These are phyloP conservation scores for Anthoceros angustus DNA, from an alignment of 225 moss, liverwort and hornwort species.

Conservation along the genomic window DNA sequence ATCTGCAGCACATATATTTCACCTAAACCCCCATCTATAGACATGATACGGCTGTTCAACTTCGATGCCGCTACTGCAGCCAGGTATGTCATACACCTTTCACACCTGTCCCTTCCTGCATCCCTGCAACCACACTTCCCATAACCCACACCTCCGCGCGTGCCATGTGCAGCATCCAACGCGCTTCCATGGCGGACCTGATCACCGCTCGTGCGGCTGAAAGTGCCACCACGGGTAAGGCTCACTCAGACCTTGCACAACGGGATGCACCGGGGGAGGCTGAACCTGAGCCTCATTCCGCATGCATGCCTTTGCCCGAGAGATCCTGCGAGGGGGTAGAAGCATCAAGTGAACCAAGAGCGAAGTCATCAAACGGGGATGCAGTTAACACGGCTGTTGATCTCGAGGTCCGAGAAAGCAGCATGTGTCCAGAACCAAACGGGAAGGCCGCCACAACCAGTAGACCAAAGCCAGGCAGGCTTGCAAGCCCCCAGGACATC, in stretches of 20 bases:
- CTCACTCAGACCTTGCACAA: background rate
- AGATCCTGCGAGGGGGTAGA: background rate
- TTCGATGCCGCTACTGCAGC: conserved; percentile 54
- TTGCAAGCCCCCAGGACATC: conserved; percentile 26
- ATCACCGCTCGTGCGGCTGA: conserved; percentile 33
- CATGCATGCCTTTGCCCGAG: background rate
- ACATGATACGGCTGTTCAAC: conserved; percentile 95
- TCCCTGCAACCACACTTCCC: background rate
- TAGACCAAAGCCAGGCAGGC: conserved; percentile 18
- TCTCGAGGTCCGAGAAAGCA: background rate
- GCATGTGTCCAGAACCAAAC: background rate
- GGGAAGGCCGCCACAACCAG: background rate
- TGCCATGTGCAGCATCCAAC: conserved; percentile 41
- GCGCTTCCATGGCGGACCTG: conserved; percentile 52
- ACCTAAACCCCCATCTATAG: conserved; percentile 60
- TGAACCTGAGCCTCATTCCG: background rate
- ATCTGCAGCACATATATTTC: conserved; percentile 79
- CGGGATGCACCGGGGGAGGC: background rate
- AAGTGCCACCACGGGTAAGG: background rate
- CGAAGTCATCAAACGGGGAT: too few relatives aligned
- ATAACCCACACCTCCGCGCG: background rate
- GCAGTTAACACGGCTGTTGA: background rate
- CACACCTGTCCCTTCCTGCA: background rate
- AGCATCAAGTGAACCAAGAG: background rate
- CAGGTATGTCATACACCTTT: conserved; percentile 23